Conservation (phyloP, 2,329 filamentous ascomycete genomes). For the Penicillium brevicompactum region DNA sequence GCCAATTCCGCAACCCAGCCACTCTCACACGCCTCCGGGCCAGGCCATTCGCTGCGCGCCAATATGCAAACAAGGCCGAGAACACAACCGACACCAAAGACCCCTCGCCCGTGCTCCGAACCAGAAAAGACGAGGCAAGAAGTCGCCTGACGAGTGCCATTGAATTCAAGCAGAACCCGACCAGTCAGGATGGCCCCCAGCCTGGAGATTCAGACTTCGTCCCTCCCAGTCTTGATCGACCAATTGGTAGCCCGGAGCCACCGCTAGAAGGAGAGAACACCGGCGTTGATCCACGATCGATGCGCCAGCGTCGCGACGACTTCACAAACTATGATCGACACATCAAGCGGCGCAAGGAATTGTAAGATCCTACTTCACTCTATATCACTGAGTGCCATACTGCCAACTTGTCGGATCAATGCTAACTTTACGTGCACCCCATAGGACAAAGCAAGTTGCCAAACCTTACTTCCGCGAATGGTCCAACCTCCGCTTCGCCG, state of each 20-base stretch:
- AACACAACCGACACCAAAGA: constrained; percentile 3
- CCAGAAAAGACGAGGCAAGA: not conserved
- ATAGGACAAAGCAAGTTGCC: constrained; percentile 71
- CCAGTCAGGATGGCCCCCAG: constrained; percentile 21
- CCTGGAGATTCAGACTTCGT: constrained; percentile 49
- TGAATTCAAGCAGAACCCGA: constrained; percentile 34
- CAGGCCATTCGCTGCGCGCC: constrained; percentile 26
- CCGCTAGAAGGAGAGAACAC: constrained; percentile 80
- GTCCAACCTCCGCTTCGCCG: constrained; percentile 76
- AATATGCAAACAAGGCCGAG: constrained; percentile 29
- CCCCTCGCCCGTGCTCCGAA: not conserved
- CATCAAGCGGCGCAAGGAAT: constrained; percentile 69
- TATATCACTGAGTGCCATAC: not conserved
- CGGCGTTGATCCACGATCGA: constrained; percentile 68
- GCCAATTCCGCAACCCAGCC: constrained; percentile 35
- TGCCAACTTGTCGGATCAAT: not conserved
- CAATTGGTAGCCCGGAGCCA: constrained; percentile 77
- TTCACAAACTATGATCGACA: constrained; percentile 87
- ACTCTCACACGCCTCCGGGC: constrained; percentile 19
- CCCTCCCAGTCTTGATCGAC: constrained; percentile 62
- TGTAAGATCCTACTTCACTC: constrained; percentile 55
- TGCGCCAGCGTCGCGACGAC: constrained; percentile 72
- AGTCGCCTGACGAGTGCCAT: constrained; percentile 16
- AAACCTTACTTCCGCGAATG: constrained; percentile 97
- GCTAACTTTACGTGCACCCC: constrained; percentile 5